phyloP scores from a whole-genome alignment of 768 basidiomycete genomes.

The Podaxis mareebaensis region DNA sequence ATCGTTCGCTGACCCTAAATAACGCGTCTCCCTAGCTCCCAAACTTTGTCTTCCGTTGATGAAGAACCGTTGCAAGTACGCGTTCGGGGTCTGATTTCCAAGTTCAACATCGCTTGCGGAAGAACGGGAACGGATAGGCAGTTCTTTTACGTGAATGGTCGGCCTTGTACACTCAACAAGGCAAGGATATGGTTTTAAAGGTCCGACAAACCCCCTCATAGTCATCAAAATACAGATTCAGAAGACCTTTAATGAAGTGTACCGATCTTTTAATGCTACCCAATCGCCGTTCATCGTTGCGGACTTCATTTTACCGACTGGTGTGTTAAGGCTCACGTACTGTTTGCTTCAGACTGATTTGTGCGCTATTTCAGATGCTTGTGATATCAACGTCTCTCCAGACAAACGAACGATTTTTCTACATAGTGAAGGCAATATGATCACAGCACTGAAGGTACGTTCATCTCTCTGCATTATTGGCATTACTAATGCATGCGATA shows the following conservation, averaged over 20 bases:
- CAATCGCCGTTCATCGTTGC: conserved; percentile 85
- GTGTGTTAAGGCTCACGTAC: conserved; percentile 39
- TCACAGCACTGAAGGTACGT: conserved; percentile 74
- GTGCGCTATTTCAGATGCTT: conserved; percentile 51
- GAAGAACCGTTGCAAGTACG: conserved; percentile 41
- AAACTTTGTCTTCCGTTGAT: conserved; percentile 18
- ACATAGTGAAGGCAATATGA: conserved; percentile 81
- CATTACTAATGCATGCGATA: conserved; percentile 27
- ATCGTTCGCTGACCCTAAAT: not conserved
- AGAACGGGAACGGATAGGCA: conserved; percentile 82
- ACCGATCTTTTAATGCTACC: conserved; percentile 70
- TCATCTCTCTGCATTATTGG: not conserved
- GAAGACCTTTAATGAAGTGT: conserved; percentile 91
- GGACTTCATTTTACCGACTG: conserved; percentile 78
- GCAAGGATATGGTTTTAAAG: conserved; percentile 33
- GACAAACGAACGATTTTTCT: conserved; percentile 96
- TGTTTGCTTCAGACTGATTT: not conserved
- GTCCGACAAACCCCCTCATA: not conserved
- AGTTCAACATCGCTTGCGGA: conserved; percentile 74
- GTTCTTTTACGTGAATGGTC: conserved; percentile 89
- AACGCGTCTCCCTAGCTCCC: not conserved
- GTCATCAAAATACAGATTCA: conserved; percentile 55
- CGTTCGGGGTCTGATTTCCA: conserved; percentile 82
- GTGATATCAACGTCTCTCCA: conserved; percentile 94
- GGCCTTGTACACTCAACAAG: conserved; percentile 82